A percentile compares a stretch with the other conserved stretches of the same genome.
Conservation (phyloP, 345 rosid genomes). For the Limnanthes douglasii region DNA sequence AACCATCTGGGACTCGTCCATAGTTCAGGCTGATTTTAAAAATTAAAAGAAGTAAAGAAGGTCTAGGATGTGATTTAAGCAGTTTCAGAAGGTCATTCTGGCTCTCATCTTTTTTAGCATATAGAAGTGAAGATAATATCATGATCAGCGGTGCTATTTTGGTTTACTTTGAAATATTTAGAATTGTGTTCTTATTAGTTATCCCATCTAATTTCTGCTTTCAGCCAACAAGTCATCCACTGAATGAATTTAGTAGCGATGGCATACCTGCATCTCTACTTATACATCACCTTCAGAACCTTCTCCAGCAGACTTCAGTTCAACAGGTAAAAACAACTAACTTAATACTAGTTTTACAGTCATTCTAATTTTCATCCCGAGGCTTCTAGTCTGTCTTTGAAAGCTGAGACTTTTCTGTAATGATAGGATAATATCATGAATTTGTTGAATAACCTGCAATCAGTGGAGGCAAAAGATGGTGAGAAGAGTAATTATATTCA, state of each 20-base stretch:
- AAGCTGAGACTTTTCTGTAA: slow-evolving; percentile 6
- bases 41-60: no score
- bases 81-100: no score
- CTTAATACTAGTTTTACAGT: neutral
- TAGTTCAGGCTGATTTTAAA: no score
- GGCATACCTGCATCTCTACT: slow-evolving; percentile 21
- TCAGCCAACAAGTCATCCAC: slow-evolving; percentile 34
- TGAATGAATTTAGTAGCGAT: slow-evolving; percentile 32
- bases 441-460: slow-evolving; percentile 55
- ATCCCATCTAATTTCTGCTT: no score
- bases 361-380: neutral
- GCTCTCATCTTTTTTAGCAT: no score
- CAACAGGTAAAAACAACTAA: slow-evolving; percentile 48
- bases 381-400: neutral
- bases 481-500: slow-evolving; percentile 13
- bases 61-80: no score
- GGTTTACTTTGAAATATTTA: no score
- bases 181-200: neutral
- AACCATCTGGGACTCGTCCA: no score
- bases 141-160: no score
- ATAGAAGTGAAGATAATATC: no score
- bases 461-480: slow-evolving; percentile 58
- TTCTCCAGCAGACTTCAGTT: slow-evolving; percentile 60
- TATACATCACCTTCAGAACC: slow-evolving; percentile 78
- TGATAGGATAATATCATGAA: slow-evolving; percentile 60